phyloP scores from a whole-genome alignment of 225 moss, liverwort and hornwort species.

The Neckera pumila region DNA sequence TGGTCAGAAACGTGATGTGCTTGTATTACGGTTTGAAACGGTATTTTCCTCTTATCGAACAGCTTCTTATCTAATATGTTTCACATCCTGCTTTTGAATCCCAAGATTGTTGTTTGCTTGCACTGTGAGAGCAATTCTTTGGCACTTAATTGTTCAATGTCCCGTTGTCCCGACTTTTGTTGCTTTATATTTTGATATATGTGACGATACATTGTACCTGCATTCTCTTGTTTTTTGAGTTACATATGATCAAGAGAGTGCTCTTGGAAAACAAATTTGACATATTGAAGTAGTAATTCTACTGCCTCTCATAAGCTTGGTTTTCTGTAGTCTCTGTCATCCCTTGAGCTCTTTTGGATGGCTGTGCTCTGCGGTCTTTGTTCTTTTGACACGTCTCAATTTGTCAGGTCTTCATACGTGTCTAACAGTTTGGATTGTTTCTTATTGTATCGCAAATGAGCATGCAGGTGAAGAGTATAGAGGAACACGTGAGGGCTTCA shows the following conservation, averaged over 20 bases:
- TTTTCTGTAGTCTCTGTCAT: not conserved
- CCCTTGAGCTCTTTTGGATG: not conserved
- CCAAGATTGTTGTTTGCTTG: not conserved
- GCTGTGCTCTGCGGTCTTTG: not conserved
- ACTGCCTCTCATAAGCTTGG: not conserved
- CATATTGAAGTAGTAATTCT: not conserved
- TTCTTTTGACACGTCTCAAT: not conserved
- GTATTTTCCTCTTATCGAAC: slow-evolving; percentile 21
- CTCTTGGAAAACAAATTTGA: not conserved
- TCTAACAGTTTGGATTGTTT: not conserved
- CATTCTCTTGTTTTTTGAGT: not conserved
- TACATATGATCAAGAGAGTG: not conserved
- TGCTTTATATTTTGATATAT: not conserved
- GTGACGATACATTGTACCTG: not conserved
- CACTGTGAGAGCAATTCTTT: not conserved
- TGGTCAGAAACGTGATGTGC: slow-evolving; percentile 97
- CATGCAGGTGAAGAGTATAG: slow-evolving; percentile 84
- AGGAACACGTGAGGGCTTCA: slow-evolving; percentile 96
- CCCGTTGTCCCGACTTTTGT: not conserved
- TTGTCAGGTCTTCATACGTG: not conserved
- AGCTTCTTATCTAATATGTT: not conserved
- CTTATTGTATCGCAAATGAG: not conserved
- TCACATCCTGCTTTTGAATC: not conserved
- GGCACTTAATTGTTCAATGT: not conserved
- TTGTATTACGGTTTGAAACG: slow-evolving; percentile 96